Percentiles rank a stretch among this genome's conserved stretches.
Conservation (phyloP, 129 eudicot species). For the Tanacetum coccineum region DNA sequence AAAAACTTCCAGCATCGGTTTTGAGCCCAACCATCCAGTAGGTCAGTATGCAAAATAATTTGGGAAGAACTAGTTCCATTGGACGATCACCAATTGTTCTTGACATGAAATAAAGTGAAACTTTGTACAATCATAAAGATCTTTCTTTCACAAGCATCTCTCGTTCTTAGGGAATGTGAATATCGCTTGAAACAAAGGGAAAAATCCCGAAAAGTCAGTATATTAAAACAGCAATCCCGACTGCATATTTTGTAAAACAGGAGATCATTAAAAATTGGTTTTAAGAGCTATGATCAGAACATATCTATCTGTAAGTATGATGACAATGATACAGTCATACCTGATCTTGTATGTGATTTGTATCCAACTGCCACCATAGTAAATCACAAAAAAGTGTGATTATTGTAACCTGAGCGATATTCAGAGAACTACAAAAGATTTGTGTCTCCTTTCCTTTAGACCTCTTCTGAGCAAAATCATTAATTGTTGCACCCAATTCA, state of each 20-base stretch:
- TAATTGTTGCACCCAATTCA: too few relatives aligned
- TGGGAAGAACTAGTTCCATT: slow-evolving; percentile 73
- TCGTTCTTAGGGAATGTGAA: slow-evolving; percentile 81
- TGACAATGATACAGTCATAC: slow-evolving; percentile 24
- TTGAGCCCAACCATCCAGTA: slow-evolving; percentile 92
- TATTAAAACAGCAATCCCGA: slow-evolving; percentile 70
- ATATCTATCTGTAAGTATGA: slow-evolving; percentile 2
- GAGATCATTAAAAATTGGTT: too few relatives aligned
- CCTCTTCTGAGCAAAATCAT: too few relatives aligned
- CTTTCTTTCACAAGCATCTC: slow-evolving; percentile 69
- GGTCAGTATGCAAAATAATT: slow-evolving; percentile 42
- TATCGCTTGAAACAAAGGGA: slow-evolving; percentile 65
- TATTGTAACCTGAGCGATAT: slow-evolving; percentile 45
- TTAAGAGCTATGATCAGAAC: too few relatives aligned
- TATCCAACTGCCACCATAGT: slow-evolving; percentile 68
- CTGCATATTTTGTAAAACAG: slow-evolving; percentile 31
- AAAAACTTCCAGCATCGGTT: slow-evolving; percentile 35
- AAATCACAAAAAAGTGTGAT: slow-evolving; percentile 49
- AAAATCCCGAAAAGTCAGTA: slow-evolving; percentile 75
- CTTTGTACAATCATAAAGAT: slow-evolving; percentile 75
- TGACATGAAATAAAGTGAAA: slow-evolving; percentile 71
- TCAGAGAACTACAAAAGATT: slow-evolving; percentile 50
- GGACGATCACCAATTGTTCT: slow-evolving; percentile 62
- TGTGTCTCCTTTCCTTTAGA: too few relatives aligned
- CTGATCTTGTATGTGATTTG: slow-evolving; percentile 60